These are phyloP conservation scores for Penicillium brasilianum DNA, from an alignment of 2,329 filamentous ascomycete species.

Conservation along the genomic window DNA sequence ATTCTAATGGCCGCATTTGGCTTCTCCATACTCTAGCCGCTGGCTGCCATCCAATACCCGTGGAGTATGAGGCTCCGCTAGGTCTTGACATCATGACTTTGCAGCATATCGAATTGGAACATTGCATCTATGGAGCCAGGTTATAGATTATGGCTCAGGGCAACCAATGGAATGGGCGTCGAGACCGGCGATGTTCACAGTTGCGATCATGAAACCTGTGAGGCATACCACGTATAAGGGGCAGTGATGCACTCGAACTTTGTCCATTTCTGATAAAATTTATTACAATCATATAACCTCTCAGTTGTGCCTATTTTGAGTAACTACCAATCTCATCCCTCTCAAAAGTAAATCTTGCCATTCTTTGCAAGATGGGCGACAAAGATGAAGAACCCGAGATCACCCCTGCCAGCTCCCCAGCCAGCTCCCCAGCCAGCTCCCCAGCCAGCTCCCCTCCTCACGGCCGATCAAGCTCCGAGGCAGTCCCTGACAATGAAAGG, in stretches of 20 bases:
- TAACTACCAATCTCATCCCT: neutral
- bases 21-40: neutral
- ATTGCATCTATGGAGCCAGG: constrained; percentile 5
- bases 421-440: constrained; percentile 26
- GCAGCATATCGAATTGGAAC: constrained; percentile 9
- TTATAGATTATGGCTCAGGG: neutral
- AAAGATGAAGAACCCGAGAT: constrained; percentile 15
- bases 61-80: constrained; percentile 1
- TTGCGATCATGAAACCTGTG: neutral
- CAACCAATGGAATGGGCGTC: neutral
- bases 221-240: neutral
- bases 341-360: neutral
- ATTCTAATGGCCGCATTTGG: constrained; percentile 14
- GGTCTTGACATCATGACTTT: constrained; percentile 30
- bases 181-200: neutral
- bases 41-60: neutral
- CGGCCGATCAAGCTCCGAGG: constrained; percentile 22
- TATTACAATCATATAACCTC: neutral
- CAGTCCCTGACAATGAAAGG: constrained; percentile 27
- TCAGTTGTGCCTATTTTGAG: neutral
- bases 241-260: neutral
- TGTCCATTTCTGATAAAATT: neutral
- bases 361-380: constrained; percentile 13
- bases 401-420: constrained; percentile 20
- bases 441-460: constrained; percentile 22